Base-by-base conservation (phyloP, 2,329 filamentous ascomycete genomes). In the Fusarium sp. region DNA sequence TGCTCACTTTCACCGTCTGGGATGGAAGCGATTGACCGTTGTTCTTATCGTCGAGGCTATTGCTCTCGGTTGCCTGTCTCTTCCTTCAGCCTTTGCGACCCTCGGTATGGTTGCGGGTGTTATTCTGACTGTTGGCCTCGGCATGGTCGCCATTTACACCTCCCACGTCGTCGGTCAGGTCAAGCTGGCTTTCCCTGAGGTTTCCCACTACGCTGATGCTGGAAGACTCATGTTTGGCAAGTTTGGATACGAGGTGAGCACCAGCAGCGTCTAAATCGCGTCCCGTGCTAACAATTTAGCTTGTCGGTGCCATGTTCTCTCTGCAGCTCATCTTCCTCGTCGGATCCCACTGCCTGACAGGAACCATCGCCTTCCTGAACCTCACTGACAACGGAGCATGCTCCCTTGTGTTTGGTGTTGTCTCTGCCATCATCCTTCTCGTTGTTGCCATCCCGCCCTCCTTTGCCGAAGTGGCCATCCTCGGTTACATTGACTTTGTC, bases 341-440 rank as follows among this genome's bases (percentile, higher is more conserved):
- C 75, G 87, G 84, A 31, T 89, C 88, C n/a, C 90, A 92, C 75
- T 80, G 90, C 47, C 77, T 91, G 60, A 90, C 88, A 0, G 91
- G 91, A 64, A 83, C 83, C 29, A 88, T 91, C 68, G 88, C 88
- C 65, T 84, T 91, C 75, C 87, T 87, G 67, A 86, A 82, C 46
- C 79, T 91, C 47, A 87, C 87, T 5, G 74, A 83, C 4, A 82
- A 89, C 61, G 84, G 73, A 43, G 70, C 74, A 13, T 83, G 80
- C 74, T 78, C 78, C 19, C 68, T 82, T 41, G 75, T 79, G 46
- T 83, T 81, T 58, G 76, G 76, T 28, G 75, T 80, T 40, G 74
- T 81, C 24, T 81, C 79, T 3, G 80, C 78, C 31, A 75, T 83
- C 40, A 75, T 83, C 47, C 74, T 83, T 29, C 76, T 81, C 13